Evolutionary conservation across 202 grass and related monocot genomes (phyloP).

Genomic region (Panicum hallii): DNA sequence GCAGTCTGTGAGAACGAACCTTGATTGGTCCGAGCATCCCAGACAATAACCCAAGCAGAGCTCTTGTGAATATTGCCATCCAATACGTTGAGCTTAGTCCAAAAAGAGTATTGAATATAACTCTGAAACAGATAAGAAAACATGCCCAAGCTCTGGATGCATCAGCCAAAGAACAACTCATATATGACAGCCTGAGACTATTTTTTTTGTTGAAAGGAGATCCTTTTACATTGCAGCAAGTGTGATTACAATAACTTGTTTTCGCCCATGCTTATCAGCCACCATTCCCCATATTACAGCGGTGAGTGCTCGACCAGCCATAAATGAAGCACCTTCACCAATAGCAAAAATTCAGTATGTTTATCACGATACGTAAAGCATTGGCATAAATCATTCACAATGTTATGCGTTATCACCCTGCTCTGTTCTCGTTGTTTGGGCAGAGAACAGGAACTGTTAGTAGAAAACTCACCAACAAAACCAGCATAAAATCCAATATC

Average conservation of each 20-base stretch:
- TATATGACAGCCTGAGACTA: not conserved
- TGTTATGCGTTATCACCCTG: not conserved
- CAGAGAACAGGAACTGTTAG: not conserved
- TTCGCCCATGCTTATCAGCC: constrained; percentile 81
- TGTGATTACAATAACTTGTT: constrained; percentile 69
- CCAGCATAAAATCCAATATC: constrained; percentile 84
- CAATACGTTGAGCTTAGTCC: constrained; percentile 84
- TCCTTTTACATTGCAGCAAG: constrained; percentile 67
- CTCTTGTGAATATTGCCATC: constrained; percentile 79
- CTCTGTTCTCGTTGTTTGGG: constrained; percentile 14
- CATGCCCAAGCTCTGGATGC: constrained; percentile 7
- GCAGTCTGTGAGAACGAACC: constrained; percentile 51
- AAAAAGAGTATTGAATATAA: constrained; percentile 87
- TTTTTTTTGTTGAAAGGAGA: not conserved
- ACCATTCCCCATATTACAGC: constrained; percentile 75
- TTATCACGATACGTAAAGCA: not conserved
- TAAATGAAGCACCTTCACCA: constrained; percentile 68
- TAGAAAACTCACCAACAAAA: constrained; percentile 67
- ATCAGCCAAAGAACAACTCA: constrained; percentile 24
- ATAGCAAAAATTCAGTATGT: constrained; percentile 19
- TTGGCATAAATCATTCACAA: not conserved
- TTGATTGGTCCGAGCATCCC: constrained; percentile 80
- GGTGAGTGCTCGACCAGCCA: constrained; percentile 73
- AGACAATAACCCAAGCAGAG: constrained; percentile 65
- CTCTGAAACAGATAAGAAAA: constrained; percentile 55